Evolutionary conservation across 2,329 filamentous ascomycete species (phyloP), one percentile per base, ranked within the genome.

Genomic region (Paraconiothyrium sp.): DNA sequence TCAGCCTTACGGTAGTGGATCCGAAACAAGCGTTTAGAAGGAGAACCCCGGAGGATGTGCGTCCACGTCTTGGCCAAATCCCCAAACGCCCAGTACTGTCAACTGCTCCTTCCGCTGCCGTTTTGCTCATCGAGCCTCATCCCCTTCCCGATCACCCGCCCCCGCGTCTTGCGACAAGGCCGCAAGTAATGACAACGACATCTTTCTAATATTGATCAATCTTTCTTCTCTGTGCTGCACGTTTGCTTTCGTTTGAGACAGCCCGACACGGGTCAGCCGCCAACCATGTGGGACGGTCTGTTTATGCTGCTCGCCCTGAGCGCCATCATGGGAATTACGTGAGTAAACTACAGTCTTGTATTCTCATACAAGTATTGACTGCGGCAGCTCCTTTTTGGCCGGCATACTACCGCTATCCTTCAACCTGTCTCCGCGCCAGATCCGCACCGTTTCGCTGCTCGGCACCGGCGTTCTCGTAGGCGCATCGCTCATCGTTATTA

Each of bases 401-500:
- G 95, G 95, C 80, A 91, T 93, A 69, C 84, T 99, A 67, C 95
- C 95, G 41, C 85, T 99, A 54, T 94, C 93, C 60, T 92, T 99
- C 84, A 88, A 90, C 60, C 86, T 99, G 30, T 94, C 94, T 34
- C 89, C 91, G 62, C 92, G 93, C 47, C 93, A 97, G 78, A 83
- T 98, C 60, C 90, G 94, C 74, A 83, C 97, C 54, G 92, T 98
- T 76, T 96, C 94, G 24, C 94, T 93, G 60, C 88, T 98, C 76
- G 95, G 95, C 57, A 93, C 97, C 78, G 95, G 95, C 48, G 91
- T 99, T 55, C 84, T 99, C 9, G 94, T 99, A 16, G 95, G 95
- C 39, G 98, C 95, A 32, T 94, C 94, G 1, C 86, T 99, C 67
- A 94, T 98, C 67, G 93, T 99, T 35, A 98, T 99, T 74, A 97